Base-by-base conservation (phyloP, 2,329 filamentous ascomycete genomes). In the Epichloe elymi region DNA sequence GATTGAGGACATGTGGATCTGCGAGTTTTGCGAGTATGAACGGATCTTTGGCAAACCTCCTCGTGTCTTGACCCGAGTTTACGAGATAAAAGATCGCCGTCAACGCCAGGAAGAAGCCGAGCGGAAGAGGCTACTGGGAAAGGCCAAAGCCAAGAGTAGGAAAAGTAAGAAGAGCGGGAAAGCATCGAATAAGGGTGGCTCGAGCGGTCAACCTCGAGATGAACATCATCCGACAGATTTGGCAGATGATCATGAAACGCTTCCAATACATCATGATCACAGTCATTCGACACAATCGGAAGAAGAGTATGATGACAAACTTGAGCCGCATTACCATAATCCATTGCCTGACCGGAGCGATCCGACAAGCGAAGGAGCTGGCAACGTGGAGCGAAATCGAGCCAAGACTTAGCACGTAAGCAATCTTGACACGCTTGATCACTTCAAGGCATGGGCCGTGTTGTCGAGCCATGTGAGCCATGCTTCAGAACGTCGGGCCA, bases 21-120 rank as follows among this genome's bases (percentile, higher is more conserved):
- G 93, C 69, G 88, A 96, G 62, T 97, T 97, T 65, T 98, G 93
- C 72, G 93, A 98, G 67, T 98, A 96, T 63, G 91, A 97, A 68
- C 81, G 82, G 49, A 96, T 98, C 47, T 97, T 95, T 64, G 91
- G 91, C n/a, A 77, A 77, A 49, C 86, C 86, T 2, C 93, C 93
- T 0, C 78, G 80, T 59, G 88, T 88, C 47, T 71, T 98, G 50
- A 94, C 97, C 56, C 80, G 87, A 40, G 82, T 89, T 55, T 98
- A 97, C 63, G 93, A 98, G 69, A 86, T 91, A 64, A 96, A 95
- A 66, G 93, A 96, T 63, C 83, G 88, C 37, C 85, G 86, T 54
- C 83, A 88, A 63, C 83, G 88, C 46, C 87, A 88, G 60, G 81
- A 90, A 56, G 75, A 91, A 58, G 88, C 86, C n/a, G 88, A 96